phyloP scores from a whole-genome alignment of 805 yeast species.

The Priceomyces melissophilus region DNA sequence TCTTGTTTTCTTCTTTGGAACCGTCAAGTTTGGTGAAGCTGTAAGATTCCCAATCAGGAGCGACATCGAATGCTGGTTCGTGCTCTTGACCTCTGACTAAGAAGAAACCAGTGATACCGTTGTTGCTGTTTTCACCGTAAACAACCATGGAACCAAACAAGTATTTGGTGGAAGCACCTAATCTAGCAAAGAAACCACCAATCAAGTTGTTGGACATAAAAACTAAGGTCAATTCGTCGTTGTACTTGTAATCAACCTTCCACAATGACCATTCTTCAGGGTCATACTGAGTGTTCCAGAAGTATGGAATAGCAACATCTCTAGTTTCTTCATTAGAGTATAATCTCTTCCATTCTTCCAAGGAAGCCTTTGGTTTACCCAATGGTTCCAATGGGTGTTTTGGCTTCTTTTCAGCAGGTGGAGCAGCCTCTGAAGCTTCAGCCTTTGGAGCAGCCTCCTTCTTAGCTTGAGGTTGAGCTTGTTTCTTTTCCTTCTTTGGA shows the following conservation, averaged over 20 bases:
- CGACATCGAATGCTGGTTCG: conserved; percentile 93
- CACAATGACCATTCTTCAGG: conserved; percentile 91
- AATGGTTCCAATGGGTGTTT: conserved; percentile 89
- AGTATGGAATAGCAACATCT: conserved; percentile 91
- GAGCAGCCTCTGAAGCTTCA: conserved; percentile 29
- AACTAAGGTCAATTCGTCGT: conserved; percentile 93
- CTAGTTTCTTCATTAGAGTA: conserved; percentile 98
- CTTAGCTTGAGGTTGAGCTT: conserved; percentile 33
- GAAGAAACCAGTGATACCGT: conserved; percentile 95
- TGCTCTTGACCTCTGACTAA: conserved; percentile 91
- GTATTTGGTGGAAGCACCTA: conserved; percentile 87
- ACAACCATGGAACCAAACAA: conserved; percentile 92
- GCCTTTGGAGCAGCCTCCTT: conserved; percentile 21
- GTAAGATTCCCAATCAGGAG: conserved; percentile 99
- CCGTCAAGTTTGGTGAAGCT: conserved; percentile 78
- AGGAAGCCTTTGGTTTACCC: conserved; percentile 63
- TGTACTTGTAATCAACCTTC: conserved; percentile 95
- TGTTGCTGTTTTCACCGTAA: conserved; percentile 97
- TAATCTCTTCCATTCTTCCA: conserved; percentile 94
- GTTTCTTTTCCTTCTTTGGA: conserved; percentile 73
- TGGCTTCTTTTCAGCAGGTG: conserved; percentile 60
- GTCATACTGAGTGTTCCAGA: conserved; percentile 90
- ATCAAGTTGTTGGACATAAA: conserved; percentile 98
- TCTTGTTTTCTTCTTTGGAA: conserved; percentile 70
- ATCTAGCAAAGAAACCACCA: conserved; percentile 98